Conservation (phyloP, 345 rosid genomes). For the Brassica carinata region DNA sequence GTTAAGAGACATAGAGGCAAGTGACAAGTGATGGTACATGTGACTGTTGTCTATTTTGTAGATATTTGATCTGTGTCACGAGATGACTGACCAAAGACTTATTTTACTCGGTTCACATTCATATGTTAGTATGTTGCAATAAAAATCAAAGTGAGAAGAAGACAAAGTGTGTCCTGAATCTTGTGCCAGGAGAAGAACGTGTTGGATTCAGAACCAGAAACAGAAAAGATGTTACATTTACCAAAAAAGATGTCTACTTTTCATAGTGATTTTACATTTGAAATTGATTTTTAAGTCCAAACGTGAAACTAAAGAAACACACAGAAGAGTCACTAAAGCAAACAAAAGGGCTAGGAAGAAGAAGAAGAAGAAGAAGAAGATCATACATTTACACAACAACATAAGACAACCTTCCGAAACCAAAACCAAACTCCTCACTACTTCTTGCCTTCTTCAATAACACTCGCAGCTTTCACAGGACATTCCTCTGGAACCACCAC, state of each 20-base stretch:
- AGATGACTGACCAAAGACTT: slow-evolving; percentile 3
- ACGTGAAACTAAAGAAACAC: background rate
- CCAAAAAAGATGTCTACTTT: slow-evolving; percentile 16
- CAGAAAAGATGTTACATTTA: background rate
- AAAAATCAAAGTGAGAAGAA: slow-evolving; percentile 26
- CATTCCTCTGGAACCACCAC: slow-evolving; percentile 71
- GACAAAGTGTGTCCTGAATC: slow-evolving; percentile 33
- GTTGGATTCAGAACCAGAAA: slow-evolving; percentile 1
- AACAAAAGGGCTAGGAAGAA: slow-evolving; percentile 15
- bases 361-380: slow-evolving; percentile 27
- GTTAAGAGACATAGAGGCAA: slow-evolving; percentile 8
- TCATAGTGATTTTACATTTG: slow-evolving; percentile 45
- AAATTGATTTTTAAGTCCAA: slow-evolving; percentile 30
- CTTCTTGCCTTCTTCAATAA: slow-evolving; percentile 57
- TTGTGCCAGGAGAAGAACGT: slow-evolving; percentile 8
- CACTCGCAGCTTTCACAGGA: slow-evolving; percentile 40
- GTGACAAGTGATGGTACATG: slow-evolving; percentile 14
- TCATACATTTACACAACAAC: slow-evolving; percentile 60
- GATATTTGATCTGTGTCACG: background rate
- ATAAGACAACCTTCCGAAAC: slow-evolving; percentile 26
- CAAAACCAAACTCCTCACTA: slow-evolving; percentile 28
- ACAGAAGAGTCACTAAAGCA: slow-evolving; percentile 2
- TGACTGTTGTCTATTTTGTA: slow-evolving; percentile 23
- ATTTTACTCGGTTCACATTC: slow-evolving; percentile 11
- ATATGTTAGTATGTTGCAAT: slow-evolving; percentile 4